These are phyloP conservation scores for Senna siamea DNA, from an alignment of 306 rosid genomes.

Conservation along the genomic window DNA sequence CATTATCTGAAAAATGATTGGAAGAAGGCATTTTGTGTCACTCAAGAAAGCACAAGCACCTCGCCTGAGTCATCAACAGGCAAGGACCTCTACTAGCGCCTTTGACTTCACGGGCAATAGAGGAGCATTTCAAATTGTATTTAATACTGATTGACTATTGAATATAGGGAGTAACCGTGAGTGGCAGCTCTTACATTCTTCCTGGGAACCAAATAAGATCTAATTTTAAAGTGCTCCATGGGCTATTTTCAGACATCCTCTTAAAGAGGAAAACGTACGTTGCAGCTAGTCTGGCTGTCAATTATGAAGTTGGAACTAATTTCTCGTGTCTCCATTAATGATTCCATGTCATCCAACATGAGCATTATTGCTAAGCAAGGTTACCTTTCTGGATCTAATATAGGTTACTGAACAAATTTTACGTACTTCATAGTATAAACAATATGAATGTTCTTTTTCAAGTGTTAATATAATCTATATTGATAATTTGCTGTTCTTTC, in stretches of 20 bases:
- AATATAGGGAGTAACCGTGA: neutral
- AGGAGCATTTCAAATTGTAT: neutral
- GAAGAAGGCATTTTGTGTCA: neutral
- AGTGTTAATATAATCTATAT: neutral
- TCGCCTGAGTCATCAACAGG: neutral
- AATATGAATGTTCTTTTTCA: neutral
- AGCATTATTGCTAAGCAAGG: neutral
- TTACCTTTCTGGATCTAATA: neutral
- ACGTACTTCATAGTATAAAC: neutral
- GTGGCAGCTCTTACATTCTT: neutral
- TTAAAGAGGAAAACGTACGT: neutral
- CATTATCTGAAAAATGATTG: neutral
- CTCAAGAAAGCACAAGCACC: neutral
- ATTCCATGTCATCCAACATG: neutral
- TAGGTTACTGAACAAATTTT: neutral
- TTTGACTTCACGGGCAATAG: neutral
- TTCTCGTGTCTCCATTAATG: neutral
- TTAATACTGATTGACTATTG: neutral
- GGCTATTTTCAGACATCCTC: neutral
- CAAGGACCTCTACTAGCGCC: slow-evolving; percentile 4
- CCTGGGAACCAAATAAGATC: neutral
- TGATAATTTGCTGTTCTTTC: slow-evolving; percentile 34
- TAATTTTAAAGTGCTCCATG: neutral
- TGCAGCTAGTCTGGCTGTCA: neutral
- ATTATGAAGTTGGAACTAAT: neutral